These are phyloP conservation scores for Fusarium sublunatum DNA, from an alignment of 2,329 filamentous ascomycete genomes.

Conservation along the genomic window DNA sequence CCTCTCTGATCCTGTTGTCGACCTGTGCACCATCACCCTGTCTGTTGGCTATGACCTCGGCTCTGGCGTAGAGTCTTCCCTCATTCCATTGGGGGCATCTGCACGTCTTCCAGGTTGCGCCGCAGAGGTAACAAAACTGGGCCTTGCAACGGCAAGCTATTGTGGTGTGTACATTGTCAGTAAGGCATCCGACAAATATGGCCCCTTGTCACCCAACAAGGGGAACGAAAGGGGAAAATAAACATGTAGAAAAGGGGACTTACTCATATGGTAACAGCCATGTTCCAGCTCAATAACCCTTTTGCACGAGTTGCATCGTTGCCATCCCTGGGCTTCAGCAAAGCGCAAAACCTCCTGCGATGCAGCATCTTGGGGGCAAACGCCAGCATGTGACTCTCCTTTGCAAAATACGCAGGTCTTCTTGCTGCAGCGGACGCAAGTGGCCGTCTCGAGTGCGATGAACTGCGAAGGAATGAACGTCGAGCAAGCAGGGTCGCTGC, in stretches of 20 bases:
- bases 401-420: conserved; percentile 66
- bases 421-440: conserved; percentile 55
- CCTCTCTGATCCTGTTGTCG: not conserved
- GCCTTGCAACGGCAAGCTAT: conserved; percentile 58
- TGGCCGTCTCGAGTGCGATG: conserved; percentile 51
- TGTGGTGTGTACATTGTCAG: not conserved
- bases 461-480: conserved; percentile 56
- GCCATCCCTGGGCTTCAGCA: conserved; percentile 60
- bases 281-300: conserved; percentile 59
- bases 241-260: too few species aligned
- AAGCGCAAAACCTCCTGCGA: conserved; percentile 55
- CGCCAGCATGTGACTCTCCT: conserved; percentile 53
- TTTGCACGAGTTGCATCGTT: conserved; percentile 59
- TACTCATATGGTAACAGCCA: conserved; percentile 70
- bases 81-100: conserved; percentile 54
- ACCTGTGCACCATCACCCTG: not conserved
- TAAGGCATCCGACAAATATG: too few species aligned
- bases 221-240: too few species aligned
- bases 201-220: too few species aligned
- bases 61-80: conserved; percentile 47
- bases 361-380: conserved; percentile 59
- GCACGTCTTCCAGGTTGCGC: conserved; percentile 56
- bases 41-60: conserved; percentile 49
- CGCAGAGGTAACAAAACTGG: conserved; percentile 61
- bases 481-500: conserved; percentile 57